These are phyloP conservation scores for Mortierella polycephala DNA, from an alignment of 371 early-diverging fungal species.

Conservation along the genomic window DNA sequence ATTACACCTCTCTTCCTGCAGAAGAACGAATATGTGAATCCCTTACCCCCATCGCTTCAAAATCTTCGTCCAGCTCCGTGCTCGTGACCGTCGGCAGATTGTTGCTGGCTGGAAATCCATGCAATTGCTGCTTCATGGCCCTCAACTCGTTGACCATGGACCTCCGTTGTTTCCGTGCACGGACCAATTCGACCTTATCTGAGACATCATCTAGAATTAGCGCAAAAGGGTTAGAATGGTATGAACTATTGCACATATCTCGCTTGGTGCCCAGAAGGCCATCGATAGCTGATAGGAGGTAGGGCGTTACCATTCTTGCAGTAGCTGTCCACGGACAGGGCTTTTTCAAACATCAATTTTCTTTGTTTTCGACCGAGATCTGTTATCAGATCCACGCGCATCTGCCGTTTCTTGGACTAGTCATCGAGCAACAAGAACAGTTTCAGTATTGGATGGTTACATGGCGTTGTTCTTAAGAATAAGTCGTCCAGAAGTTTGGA, in stretches of 20 bases:
- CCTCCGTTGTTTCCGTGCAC: constrained; percentile 55
- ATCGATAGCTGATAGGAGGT: neutral
- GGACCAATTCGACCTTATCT: constrained; percentile 49
- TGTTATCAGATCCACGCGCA: constrained; percentile 27
- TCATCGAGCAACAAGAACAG: neutral
- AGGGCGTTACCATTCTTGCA: constrained; percentile 3
- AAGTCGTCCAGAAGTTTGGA: too few species aligned
- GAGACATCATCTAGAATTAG: neutral
- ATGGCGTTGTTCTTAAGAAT: neutral
- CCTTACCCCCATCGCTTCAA: constrained; percentile 61
- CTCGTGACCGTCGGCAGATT: constrained; percentile 54
- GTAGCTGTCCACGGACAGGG: constrained; percentile 1
- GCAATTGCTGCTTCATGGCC: constrained; percentile 50
- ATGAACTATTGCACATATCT: neutral
- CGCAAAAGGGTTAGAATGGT: neutral
- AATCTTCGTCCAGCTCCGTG: constrained; percentile 61
- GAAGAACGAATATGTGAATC: too few species aligned
- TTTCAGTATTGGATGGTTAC: neutral
- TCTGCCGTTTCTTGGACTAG: constrained; percentile 37
- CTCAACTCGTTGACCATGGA: constrained; percentile 57
- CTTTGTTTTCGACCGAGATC: constrained; percentile 23
- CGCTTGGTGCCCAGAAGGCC: neutral
- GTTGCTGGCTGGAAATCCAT: constrained; percentile 63
- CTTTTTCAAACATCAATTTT: constrained; percentile 21
- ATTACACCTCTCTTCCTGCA: too few species aligned